A percentile compares a stretch with the other conserved stretches of the same genome.
Conservation (phyloP, 148 eudicot genomes). For the Heliosperma pusillum region DNA sequence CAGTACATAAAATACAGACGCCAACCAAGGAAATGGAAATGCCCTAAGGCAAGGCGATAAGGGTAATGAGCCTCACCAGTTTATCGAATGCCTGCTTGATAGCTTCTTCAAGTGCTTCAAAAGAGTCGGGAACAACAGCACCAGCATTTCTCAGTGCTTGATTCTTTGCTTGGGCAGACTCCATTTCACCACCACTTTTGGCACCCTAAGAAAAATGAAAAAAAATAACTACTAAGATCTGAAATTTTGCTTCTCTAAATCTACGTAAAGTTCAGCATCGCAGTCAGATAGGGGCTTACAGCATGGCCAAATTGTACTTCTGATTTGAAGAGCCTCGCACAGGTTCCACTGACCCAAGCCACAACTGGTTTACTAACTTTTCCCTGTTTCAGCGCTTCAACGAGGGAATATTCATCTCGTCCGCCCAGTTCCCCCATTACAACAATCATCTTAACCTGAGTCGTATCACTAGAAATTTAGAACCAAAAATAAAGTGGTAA, state of each 20-base stretch:
- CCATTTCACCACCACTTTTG: conserved; percentile 96
- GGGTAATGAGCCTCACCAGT: conserved; percentile 41
- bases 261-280: not conserved
- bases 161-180: conserved; percentile 97
- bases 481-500: not conserved
- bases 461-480: conserved; percentile 13
- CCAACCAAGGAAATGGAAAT: not conserved
- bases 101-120: conserved; percentile 74
- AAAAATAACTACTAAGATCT: not conserved
- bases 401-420: conserved; percentile 94
- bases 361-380: conserved; percentile 90
- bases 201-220: conserved; percentile 57
- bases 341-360: conserved; percentile 99
- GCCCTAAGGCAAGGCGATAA: not conserved
- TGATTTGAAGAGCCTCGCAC: conserved; percentile 92
- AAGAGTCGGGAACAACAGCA: conserved; percentile 91
- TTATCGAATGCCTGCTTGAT: conserved; percentile 81
- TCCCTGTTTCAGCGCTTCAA: conserved; percentile 95
- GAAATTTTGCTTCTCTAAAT: not conserved
- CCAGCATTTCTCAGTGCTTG: conserved; percentile 93
- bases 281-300: conserved; percentile 42
- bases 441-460: conserved; percentile 88
- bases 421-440: conserved; percentile 99
- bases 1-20: not conserved
- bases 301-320: conserved; percentile 99